Base-by-base conservation (phyloP, 768 basidiomycete species). In the Russula compacta region DNA sequence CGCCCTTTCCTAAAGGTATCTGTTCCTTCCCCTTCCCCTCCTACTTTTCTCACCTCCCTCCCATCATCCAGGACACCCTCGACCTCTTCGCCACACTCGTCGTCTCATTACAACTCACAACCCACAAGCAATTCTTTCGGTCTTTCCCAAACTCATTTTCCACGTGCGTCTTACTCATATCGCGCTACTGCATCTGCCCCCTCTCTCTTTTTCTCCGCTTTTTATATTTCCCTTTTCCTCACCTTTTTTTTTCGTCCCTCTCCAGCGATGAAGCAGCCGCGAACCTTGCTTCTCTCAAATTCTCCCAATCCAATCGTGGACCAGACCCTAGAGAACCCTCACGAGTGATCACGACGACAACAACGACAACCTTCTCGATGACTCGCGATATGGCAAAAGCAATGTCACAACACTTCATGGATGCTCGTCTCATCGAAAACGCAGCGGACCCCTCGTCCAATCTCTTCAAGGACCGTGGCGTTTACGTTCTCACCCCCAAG, bases 341-440 rank as follows among this genome's bases (percentile, higher is more conserved):
- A 74, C 88, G 97, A 71, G 92, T 99, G 74, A 89, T 99, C 71
- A 99, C 97, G 69, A 99, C 97, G 0, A 99, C 97, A 0, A 99
- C 97, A 6, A 98, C 97, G 6, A 99, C 97, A 46, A 99, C 97
- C 38, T 99, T 99, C 78, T 93, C 93, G 64, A 98, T 99, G 97
- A 92, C 93, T 67, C 88, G 97, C 68, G 97, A 99, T 48, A 98
- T 99, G 91, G 97, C 97, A 65, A 98, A 98, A 77, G 93, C 92
- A 38, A 98, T 99, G 87, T 91, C 92, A 76, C 97, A 99, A 75
- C 94, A 98, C 72, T 98, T 98, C 71, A 97, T 99, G 92, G 97
- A 98, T 67, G 94, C 97, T 60, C 91, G 94, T 66, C 81, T 98
- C 64, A 94, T 98, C 66, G 95, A 98, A 75, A 98, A 98, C 71